Base-by-base conservation (phyloP, 2,329 filamentous ascomycete species). In the Colletotrichum sojae region DNA sequence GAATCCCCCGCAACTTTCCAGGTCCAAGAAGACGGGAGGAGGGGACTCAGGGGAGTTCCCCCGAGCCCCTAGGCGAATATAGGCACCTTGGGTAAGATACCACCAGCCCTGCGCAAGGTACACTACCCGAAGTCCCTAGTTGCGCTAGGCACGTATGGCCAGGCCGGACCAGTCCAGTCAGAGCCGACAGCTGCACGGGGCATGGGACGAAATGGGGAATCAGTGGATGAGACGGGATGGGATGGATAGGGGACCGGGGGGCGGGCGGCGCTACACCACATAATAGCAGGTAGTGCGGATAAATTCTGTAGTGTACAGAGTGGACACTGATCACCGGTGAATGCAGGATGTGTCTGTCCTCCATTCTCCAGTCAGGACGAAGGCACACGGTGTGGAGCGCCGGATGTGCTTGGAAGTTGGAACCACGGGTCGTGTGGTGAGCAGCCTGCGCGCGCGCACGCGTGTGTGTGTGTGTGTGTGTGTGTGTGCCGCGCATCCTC, bases 181-280 rank as follows among this genome's bases (percentile, higher is more conserved):
- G 53, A 65, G 54, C 53, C 54, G 40, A 48, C 43, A 55, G 45
- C 55, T 60, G 49, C 66, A 51, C 65, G 61, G 66, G 66, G 62
- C 55, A 69, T 66, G 55, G 66, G 51, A 66, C 66, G 65, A 59
- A 65, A 64, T 51, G 54, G 60, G 65, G 31, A 36, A 36, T 36
- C 31, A 10, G 31, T 8, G 31, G 31, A 36, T 36, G 31, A 36
- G 31, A 36, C 31, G 48, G 18, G 45, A 69, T 69, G 58, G 64
- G 46, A 64, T 22, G 48, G 48, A 46, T 55, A 49, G 45, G 64
- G 64, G 46, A 57, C 48, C 25, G 45, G 57, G 57, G 63, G 57
- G 63, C 45, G 54, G 62, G 51, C 57, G 43, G 52, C 57, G 63
- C 63, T 62, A 36, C 31, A 36, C 31, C 6, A 36, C 31, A 36